Base-by-base conservation (phyloP, 23 red algal genomes). In the Agarophyton chilense region DNA sequence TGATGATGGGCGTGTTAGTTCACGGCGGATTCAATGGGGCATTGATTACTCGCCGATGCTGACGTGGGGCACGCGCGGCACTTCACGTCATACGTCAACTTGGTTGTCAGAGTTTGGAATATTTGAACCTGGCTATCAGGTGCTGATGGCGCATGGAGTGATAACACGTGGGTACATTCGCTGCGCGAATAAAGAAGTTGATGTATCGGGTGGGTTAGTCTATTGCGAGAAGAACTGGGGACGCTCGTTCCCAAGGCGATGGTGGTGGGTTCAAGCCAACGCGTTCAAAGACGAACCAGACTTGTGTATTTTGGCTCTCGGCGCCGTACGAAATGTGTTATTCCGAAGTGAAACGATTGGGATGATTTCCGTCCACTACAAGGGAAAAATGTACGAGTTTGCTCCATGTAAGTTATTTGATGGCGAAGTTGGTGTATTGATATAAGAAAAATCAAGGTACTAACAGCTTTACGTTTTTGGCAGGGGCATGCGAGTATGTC, bases 181-280 rank as follows among this genome's bases (percentile, higher is more conserved):
- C 9, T 65, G 52, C 24, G 63, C 51, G 46, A 39, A 66, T 31
- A 51, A 49, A 11, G 61, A 53, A 24, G 74, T 92, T 14, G 68
- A 77, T 25, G 52, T 87, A 39, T 44, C 44, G 28, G 91, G 91
- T 0, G 58, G 60, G 25, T 32, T 32, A 10, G 91, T 93, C 18
- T 98, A 98, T 50, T 78, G 73, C 39, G 95, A 98, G 92, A 98
- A 98, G 91, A 98, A 98, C 75, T 98, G 95, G 95, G 95, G 95
- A n/a, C 58, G 55, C 41, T 72, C 76, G 18, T 98, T 98, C 62
- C 95, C 95, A 31, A 84, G 52, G 19, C 62, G 68, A 33, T 98
- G 95, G 95, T 98, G 86, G 81, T 98, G 95, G 95, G 84, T 98
- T 34, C 91, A 94, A 47, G 77, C 89, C 13, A 83, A 96, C 62